Evolutionary conservation across 805 yeast genomes (phyloP), one percentile per base, ranked within the genome.

Genomic region (Candida nitratophila): DNA sequence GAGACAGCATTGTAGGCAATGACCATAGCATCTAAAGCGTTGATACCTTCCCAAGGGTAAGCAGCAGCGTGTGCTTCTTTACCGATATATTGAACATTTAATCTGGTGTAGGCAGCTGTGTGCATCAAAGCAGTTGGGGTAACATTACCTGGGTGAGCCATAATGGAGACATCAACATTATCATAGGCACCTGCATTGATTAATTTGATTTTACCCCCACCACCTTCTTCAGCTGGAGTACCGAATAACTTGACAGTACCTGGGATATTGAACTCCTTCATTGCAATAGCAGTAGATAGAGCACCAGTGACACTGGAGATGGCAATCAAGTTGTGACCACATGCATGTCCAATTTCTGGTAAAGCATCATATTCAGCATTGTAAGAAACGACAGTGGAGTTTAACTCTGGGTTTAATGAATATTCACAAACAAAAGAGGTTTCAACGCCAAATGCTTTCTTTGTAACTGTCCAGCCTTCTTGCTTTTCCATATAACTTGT

Each of bases 241-340:
- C 63, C 63, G 34, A 53, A 53, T 22, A 59, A 44, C 41, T 50
- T 53, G n/a, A 59, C 55, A 4, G 57, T 47, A n/a, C 63, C 63
- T 15, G 59, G 49, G 22, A 57, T 47, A 11, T 48, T 45, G 38
- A 45, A 52, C 26, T 51, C 46, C 36, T 39, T 42, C 57, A 59
- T 50, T 19, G 55, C 51, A 19, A 46, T 24, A n/a, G 55, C 53
- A 4, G 51, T 43, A 19, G 50, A 39, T 14, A 54, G 26, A 11
- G 56, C 54, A 10, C 53, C 55, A 6, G 50, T 45, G 10, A 56
- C 53, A 20, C 57, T 47, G 4, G 55, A 31, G 29, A 55, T 48
- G 11, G 62, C 59, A 39, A 57, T 59, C 40, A 59, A 47, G 43
- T 59, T 59, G 40, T 59, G 63, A 19, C 63, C 63, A 45, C 63